Evolutionary conservation across 768 basidiomycete species (phyloP), one percentile per base, ranked within the genome.

Genomic region (Suillus subluteus): DNA sequence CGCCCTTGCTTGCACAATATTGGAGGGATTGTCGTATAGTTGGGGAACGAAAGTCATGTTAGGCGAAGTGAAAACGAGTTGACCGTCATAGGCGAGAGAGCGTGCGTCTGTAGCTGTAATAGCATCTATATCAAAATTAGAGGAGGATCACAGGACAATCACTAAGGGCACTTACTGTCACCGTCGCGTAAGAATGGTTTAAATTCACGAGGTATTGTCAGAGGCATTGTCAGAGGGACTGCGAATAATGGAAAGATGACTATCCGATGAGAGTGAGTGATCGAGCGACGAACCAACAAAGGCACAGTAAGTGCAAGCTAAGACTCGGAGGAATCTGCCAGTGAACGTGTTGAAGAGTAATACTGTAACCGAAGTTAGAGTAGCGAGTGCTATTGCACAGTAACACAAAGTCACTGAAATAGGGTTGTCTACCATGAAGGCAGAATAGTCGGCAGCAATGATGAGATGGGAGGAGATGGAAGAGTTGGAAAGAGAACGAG

Each of bases 101-200:
- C 11, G 11, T 48, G 46, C 11, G n/a, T 48, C 46, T 48, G 46
- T 48, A 48, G 46, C 46, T 48, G 46, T 48, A 3, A 48, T 48
- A 48, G 46, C 46, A 48, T 48, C 46, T 48, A 48, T 48, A 48
- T 48, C 44, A 9, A 48, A 48, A 23, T 48, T 48, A 48, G 46
- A 48, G 44, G 21, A 44, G 44, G 21, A 44, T 48, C 46, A 48
- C 46, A 48, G n/a, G 46, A 48, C 46, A 48, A 48, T 48, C 4
- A 48, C n/a, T 0, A 48, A 48, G n/a, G 46, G 46, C 46, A 48
- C 46, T 48, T 48, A 48, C 46, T 48, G n/a, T 48, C 46, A 48
- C 46, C n/a, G 0, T 48, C 11, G 4, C 11, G 4, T 12, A 48
- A 48, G n/a, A 48, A 48, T 48, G 46, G n/a, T 12, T 48, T 11